phyloP scores from a whole-genome alignment of 306 rosid species.

The Glycine tomentella region DNA sequence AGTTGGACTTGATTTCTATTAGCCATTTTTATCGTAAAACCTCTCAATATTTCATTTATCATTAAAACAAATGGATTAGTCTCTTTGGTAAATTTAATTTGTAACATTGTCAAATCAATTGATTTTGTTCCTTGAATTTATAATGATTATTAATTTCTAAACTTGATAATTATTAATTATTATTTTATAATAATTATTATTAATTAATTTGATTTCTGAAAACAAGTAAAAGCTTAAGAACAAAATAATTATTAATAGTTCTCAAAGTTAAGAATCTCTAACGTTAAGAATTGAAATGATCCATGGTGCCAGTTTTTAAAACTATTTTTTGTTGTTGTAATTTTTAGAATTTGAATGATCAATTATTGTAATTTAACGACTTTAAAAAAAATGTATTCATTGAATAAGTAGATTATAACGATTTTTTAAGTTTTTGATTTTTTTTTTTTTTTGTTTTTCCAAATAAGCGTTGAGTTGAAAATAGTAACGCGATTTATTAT shows the following conservation, averaged over 20 bases:
- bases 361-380: neutral
- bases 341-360: neutral
- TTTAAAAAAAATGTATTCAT: neutral
- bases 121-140: neutral
- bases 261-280: too few species aligned
- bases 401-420: neutral
- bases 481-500: neutral
- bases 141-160: neutral
- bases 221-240: neutral
- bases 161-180: neutral
- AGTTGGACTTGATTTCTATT: too few species aligned
- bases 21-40: too few species aligned
- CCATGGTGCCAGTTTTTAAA: too few species aligned
- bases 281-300: too few species aligned
- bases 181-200: too few species aligned
- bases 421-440: neutral
- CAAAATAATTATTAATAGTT: too few species aligned
- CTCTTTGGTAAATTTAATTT: neutral
- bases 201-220: neutral
- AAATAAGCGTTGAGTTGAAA: constrained; percentile 7
- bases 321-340: too few species aligned
- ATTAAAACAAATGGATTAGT: too few species aligned
- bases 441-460: neutral
- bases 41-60: too few species aligned
- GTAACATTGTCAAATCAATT: neutral